phyloP scores from a whole-genome alignment of 768 basidiomycete species.

The Leucocoprinus leucothites region DNA sequence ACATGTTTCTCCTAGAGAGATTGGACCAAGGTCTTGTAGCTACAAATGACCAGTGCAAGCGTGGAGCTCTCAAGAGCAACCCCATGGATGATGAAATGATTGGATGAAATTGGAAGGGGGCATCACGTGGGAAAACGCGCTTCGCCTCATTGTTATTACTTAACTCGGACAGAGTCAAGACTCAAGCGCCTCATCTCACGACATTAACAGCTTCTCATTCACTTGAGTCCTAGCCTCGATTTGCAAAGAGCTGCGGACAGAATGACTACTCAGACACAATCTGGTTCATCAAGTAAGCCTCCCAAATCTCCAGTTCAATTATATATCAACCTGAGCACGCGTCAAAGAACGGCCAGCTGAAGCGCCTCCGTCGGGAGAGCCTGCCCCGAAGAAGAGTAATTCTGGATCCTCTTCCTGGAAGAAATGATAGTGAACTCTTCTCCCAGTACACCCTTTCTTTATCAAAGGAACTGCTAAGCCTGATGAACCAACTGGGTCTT shows the following conservation, averaged over 20 bases:
- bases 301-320: neutral
- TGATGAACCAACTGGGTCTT: constrained; percentile 19
- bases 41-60: too few relatives aligned
- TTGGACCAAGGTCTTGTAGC: neutral
- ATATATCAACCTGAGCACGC: neutral
- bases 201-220: too few relatives aligned
- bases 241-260: too few relatives aligned
- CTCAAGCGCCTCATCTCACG: too few relatives aligned
- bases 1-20: neutral
- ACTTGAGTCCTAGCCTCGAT: too few relatives aligned
- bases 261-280: neutral
- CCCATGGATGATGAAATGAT: too few relatives aligned
- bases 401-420: neutral
- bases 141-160: too few relatives aligned
- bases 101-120: too few relatives aligned
- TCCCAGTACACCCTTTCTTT: constrained; percentile 35
- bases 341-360: constrained; percentile 1
- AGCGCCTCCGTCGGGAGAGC: constrained; percentile 1
- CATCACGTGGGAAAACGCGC: too few relatives aligned
- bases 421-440: neutral
- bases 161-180: too few relatives aligned
- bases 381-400: constrained; percentile 10
- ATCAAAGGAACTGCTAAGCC: constrained; percentile 7
- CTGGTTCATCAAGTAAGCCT: neutral
- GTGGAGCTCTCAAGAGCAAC: too few relatives aligned